These are phyloP conservation scores for Ricinus communis DNA, from an alignment of 345 rosid genomes.

Conservation along the genomic window DNA sequence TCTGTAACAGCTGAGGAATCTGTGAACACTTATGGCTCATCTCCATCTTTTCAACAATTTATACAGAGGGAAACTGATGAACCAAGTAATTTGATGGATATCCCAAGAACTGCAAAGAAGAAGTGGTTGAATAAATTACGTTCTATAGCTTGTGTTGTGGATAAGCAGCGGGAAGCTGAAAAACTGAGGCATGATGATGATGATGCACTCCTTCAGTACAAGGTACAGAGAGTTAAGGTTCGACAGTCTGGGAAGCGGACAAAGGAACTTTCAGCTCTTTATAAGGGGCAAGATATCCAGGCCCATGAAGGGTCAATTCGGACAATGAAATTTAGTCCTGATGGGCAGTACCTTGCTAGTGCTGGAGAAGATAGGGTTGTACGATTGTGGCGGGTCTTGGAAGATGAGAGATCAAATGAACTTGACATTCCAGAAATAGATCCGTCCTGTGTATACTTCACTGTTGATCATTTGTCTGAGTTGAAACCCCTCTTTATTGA, in stretches of 20 bases:
- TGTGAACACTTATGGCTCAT: conserved; percentile 18
- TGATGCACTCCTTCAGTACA: conserved; percentile 28
- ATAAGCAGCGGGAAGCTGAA: conserved; percentile 39
- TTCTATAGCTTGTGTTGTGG: conserved; percentile 52
- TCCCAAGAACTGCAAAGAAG: conserved; percentile 46
- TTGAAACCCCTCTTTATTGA: conserved; percentile 43
- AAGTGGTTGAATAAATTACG: conserved; percentile 64
- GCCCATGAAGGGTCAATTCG: conserved; percentile 72
- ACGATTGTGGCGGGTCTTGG: conserved; percentile 68
- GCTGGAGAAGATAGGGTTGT: conserved; percentile 73
- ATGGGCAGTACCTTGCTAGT: conserved; percentile 67
- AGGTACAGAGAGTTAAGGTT: conserved; percentile 29
- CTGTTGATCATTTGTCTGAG: conserved; percentile 48
- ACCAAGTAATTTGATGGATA: conserved; percentile 26
- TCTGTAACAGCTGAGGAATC: conserved; percentile 20
- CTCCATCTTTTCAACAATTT: conserved; percentile 27
- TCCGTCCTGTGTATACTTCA: conserved; percentile 51
- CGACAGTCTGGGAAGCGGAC: conserved; percentile 40
- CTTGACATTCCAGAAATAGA: conserved; percentile 50
- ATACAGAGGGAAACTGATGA: conserved; percentile 28
- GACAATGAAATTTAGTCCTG: conserved; percentile 72
- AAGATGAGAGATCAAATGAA: conserved; percentile 45
- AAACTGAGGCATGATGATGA: conserved; percentile 34
- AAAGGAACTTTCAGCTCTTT: conserved; percentile 66
- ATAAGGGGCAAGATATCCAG: conserved; percentile 62